Evolutionary conservation across 345 rosid species (phyloP).

Genomic region (Syzygium grande): DNA sequence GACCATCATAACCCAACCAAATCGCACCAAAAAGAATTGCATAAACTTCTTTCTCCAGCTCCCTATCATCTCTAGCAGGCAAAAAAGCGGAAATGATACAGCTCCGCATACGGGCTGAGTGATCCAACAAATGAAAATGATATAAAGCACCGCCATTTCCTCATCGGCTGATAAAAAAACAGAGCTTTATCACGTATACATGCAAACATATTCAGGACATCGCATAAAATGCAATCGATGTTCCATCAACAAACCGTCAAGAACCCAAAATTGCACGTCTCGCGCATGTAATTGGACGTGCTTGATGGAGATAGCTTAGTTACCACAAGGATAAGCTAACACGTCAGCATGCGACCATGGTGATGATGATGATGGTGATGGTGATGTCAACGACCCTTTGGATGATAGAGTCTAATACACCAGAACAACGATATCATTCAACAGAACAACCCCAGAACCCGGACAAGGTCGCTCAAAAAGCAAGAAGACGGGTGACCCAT

Average conservation of each 20-base stretch:
- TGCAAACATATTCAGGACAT: background rate
- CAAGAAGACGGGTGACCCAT: background rate
- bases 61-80: background rate
- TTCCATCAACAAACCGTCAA: background rate
- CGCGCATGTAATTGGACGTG: background rate
- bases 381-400: background rate
- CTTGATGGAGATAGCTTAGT: background rate
- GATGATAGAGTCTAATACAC: background rate
- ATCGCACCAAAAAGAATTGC: background rate
- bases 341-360: background rate
- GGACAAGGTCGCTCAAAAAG: background rate
- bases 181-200: background rate
- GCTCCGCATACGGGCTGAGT: background rate
- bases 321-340: background rate
- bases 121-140: background rate
- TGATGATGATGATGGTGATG: too few species aligned
- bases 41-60: background rate
- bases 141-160: background rate
- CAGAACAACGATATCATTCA: background rate
- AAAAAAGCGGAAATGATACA: background rate
- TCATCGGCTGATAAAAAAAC: background rate
- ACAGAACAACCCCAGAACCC: background rate
- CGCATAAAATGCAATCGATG: background rate
- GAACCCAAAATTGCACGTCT: background rate
- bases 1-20: background rate